phyloP scores from a whole-genome alignment of 805 yeast genomes.

The Hanseniaspora taiwanica region DNA sequence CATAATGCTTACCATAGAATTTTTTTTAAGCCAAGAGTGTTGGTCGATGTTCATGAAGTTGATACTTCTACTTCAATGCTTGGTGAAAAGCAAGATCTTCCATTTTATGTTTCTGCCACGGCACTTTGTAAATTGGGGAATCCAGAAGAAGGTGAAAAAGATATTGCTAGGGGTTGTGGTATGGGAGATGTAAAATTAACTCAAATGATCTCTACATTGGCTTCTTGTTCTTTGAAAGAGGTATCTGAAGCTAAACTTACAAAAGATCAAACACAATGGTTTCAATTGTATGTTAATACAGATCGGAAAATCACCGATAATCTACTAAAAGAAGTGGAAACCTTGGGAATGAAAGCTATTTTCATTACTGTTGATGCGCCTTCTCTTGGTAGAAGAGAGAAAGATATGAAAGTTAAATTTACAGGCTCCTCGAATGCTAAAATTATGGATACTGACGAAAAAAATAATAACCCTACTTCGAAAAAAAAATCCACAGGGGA shows the following conservation, averaged over 20 bases:
- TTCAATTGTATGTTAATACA: constrained; percentile 71
- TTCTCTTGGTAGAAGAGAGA: constrained; percentile 80
- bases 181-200: constrained; percentile 41
- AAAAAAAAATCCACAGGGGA: no score
- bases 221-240: constrained; percentile 81
- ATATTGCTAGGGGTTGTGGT: constrained; percentile 73
- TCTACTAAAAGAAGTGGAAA: constrained; percentile 59
- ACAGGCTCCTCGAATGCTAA: constrained; percentile 22
- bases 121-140: constrained; percentile 88
- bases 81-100: constrained; percentile 56
- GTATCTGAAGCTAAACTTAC: constrained; percentile 56
- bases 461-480: constrained; percentile 32
- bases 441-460: constrained; percentile 35
- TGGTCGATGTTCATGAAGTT: constrained; percentile 67
- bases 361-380: constrained; percentile 93
- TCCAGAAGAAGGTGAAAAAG: constrained; percentile 74
- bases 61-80: constrained; percentile 62
- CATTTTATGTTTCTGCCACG: constrained; percentile 85
- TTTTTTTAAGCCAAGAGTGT: constrained; percentile 72
- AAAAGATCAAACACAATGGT: constrained; percentile 66
- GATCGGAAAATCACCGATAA: constrained; percentile 53
- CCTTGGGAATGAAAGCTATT: constrained; percentile 64
- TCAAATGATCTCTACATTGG: constrained; percentile 89
- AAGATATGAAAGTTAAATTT: constrained; percentile 61
- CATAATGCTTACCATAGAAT: constrained; percentile 81